These are phyloP conservation scores for Helminthosporium solani DNA, from an alignment of 2,329 filamentous ascomycete genomes.

Conservation along the genomic window DNA sequence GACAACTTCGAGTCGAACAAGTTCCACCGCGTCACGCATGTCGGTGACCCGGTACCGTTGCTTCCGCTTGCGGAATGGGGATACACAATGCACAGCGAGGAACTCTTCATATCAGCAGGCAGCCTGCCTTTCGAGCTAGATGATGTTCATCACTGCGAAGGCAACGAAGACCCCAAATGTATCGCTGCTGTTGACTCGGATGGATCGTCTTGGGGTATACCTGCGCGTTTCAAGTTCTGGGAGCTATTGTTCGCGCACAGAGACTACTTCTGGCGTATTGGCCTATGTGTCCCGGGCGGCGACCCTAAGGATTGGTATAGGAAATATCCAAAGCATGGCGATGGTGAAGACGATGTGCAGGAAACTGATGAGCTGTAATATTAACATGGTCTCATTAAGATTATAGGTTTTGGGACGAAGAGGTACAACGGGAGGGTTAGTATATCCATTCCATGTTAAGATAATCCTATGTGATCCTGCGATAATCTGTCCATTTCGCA, in stretches of 20 bases:
- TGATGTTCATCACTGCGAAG: constrained; percentile 71
- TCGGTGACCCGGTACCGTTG: constrained; percentile 82
- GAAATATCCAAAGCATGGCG: constrained; percentile 37
- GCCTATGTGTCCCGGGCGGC: constrained; percentile 81
- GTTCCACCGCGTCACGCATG: constrained; percentile 82
- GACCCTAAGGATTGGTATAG: constrained; percentile 67
- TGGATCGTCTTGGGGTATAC: constrained; percentile 41
- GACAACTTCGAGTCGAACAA: constrained; percentile 21
- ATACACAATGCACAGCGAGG: constrained; percentile 79
- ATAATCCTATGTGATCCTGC: too few species aligned
- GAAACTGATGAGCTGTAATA: constrained; percentile 22
- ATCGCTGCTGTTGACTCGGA: constrained; percentile 59
- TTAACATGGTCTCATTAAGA: too few species aligned
- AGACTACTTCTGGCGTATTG: constrained; percentile 95
- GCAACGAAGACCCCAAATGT: constrained; percentile 70
- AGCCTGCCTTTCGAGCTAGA: constrained; percentile 65
- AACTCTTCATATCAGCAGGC: constrained; percentile 78
- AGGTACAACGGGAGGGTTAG: too few species aligned
- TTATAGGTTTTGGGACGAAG: too few species aligned
- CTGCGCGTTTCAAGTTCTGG: constrained; percentile 75
- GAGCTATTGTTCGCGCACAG: constrained; percentile 89
- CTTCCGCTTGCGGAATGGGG: constrained; percentile 87
- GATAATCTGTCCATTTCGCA: too few species aligned
- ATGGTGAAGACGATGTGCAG: constrained; percentile 13
- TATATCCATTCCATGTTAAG: too few species aligned